Conservation (phyloP, 495 filamentous ascomycete genomes). For the Pyrenula aspistea region DNA sequence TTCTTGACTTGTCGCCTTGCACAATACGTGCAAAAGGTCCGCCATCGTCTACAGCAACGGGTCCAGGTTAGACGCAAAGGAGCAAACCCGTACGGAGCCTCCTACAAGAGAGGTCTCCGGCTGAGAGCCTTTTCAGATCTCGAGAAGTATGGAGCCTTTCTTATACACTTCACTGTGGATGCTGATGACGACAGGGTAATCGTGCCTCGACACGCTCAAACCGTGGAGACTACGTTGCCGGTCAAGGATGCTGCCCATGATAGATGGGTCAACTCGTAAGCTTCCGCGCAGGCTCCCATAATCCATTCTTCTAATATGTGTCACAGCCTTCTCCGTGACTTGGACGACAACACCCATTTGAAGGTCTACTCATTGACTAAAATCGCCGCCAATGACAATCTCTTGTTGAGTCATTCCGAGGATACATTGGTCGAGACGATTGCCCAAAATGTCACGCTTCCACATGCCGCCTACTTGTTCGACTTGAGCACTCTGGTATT, state of each 20-base stretch:
- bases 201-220: neutral
- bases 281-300: neutral
- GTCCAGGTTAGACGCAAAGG: conserved; percentile 4
- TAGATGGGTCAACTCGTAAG: neutral
- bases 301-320: neutral
- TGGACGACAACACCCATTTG: conserved; percentile 5
- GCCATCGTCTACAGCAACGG: conserved; percentile 8
- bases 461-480: conserved; percentile 4
- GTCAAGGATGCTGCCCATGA: neutral
- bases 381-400: conserved; percentile 8
- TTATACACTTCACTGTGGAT: neutral
- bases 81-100: conserved; percentile 1
- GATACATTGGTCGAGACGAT: conserved; percentile 1
- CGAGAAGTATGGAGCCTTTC: neutral
- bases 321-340: conserved; percentile 7
- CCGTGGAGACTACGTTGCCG: neutral
- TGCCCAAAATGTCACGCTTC: conserved; percentile 2
- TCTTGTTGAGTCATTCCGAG: conserved; percentile 7
- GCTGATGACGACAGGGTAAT: neutral
- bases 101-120: neutral
- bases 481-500: conserved; percentile 6
- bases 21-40: conserved; percentile 8
- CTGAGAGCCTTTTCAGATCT: conserved; percentile 1
- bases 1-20: conserved; percentile 9
- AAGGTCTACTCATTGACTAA: neutral